Base-by-base conservation (phyloP, 2,329 filamentous ascomycete genomes). In the Harringtonia aguacate region DNA sequence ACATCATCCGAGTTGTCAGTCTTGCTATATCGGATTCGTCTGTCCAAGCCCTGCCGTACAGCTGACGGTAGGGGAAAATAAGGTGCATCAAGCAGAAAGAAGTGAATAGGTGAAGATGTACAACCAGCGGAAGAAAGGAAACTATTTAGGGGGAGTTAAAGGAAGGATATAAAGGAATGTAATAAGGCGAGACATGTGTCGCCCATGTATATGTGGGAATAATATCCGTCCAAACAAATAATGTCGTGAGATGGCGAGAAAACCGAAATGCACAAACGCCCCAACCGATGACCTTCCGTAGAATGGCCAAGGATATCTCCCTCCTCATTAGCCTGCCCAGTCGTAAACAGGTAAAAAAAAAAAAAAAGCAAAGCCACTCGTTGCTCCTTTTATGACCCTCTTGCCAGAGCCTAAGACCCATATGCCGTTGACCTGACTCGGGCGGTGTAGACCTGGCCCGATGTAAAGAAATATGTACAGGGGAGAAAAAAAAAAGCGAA, bases 391-490 rank as follows among this genome's bases (percentile, higher is more conserved):
- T 27, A 27, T 27, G 24, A 27, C 24, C 24, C 24, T 27, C 24
- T 27, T 27, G 24, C 24, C 24, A 27, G 24, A 27, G 24, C 6
- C 24, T 10, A 27, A 10, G 24, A 27, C 24, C 24, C 24, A n/a
- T n/a, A n/a, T n/a, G n/a, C n/a, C n/a, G n/a, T n/a, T n/a, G n/a
- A n/a, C n/a, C n/a, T n/a, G n/a, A n/a, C n/a, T n/a, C n/a, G n/a
- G n/a, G n/a, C n/a, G n/a, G n/a, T n/a, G n/a, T n/a, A n/a, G n/a
- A n/a, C n/a, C n/a, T n/a, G n/a, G n/a, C n/a, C n/a, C n/a, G n/a
- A n/a, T n/a, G n/a, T n/a, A 7, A 27, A 27, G 24, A 27, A 18
- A 39, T 49, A 50, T 49, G 38, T 52, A 48, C 47, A 48, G 41
- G 20, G 46, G 24, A 27, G 24, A 27, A 27, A 27, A 27, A 27